Percentiles rank a stretch among this genome's conserved stretches.
Evolutionary conservation across 495 filamentous ascomycete species (phyloP).

Genomic region (Aspergillus panamensis): DNA sequence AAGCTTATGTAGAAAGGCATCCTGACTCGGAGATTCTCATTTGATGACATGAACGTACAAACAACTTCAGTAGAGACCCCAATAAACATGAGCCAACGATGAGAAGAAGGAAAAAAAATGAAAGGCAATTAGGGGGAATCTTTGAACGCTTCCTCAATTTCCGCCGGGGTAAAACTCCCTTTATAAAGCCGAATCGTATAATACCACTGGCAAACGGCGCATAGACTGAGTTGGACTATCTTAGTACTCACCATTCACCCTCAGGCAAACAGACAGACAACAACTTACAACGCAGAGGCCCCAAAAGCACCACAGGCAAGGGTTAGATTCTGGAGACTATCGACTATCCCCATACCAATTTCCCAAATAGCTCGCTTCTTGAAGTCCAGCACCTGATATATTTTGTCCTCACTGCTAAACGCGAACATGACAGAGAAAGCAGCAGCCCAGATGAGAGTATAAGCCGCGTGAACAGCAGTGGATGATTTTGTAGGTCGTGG

Average conservation of each 20-base stretch:
- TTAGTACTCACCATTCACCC: neutral
- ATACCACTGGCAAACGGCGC: neutral
- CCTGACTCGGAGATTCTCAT: too few species aligned
- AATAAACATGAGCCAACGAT: neutral
- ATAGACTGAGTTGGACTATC: neutral
- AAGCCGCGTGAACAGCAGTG: neutral
- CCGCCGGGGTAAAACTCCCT: neutral
- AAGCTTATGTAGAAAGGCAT: too few species aligned
- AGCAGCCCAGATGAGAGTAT: conserved; percentile 1
- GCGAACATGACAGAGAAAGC: conserved; percentile 8
- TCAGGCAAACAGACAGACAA: neutral
- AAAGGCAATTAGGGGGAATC: neutral
- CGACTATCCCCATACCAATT: neutral
- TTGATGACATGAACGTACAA: too few species aligned
- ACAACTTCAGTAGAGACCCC: neutral
- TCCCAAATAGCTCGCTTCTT: neutral
- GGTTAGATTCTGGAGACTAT: neutral
- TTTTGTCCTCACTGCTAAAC: neutral
- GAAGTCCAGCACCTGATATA: neutral
- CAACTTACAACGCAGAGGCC: neutral
- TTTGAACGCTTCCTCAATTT: neutral
- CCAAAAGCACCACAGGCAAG: neutral
- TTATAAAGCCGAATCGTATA: conserved; percentile 1
- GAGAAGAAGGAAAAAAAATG: neutral
- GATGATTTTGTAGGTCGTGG: conserved; percentile 1